Evolutionary conservation across 2,329 filamentous ascomycete genomes (phyloP), one percentile per base, ranked within the genome.

Genomic region (Gnomoniopsis sp.): DNA sequence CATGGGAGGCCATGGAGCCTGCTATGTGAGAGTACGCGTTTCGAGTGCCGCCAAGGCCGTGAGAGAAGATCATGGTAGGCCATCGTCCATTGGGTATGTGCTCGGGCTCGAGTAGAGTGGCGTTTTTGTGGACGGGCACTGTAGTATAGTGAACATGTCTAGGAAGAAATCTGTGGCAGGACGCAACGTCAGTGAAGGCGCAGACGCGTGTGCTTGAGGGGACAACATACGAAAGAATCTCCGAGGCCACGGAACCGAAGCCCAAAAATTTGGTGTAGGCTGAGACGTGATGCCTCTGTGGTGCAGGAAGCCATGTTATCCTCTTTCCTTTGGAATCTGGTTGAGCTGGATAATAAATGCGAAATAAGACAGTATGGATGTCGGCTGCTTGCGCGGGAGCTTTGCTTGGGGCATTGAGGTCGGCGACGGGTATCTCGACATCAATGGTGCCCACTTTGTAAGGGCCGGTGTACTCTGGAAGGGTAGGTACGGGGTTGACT

Each of bases 21-120:
- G 83, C 88, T 23, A 96, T 75, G 68, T 93, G 88, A n/a, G 90
- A 93, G 75, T 96, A 96, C 12, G 90, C 86, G 67, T 95, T 95
- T 64, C 90, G 83, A 60, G 85, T 88, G 41, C 91, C 91, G 41
- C 89, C 91, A 1, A 96, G 79, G 1, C 91, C 91, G 69, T 96
- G 91, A 1, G 90, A 95, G 73, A 96, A 96, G 62, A 96, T 79
- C 77, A 91, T 86, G 0, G 91, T 88, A 0, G 91, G 91, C 88
- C 90, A 95, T 75, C 85, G 77, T 57, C 78, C 75, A 59, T 76
- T 73, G 3, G 76, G 67, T 3, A 77, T 74, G 12, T 75, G 23
- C 7, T 60, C 67, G 59, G 84, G 68, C 59, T 77, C 60, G 68
- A 86, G 79, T 8, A 93, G 72, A 6, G 80, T 77, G 12, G 89